Evolutionary conservation across 495 filamentous ascomycete genomes (phyloP).

Genomic region (Talaromyces adpressus): DNA sequence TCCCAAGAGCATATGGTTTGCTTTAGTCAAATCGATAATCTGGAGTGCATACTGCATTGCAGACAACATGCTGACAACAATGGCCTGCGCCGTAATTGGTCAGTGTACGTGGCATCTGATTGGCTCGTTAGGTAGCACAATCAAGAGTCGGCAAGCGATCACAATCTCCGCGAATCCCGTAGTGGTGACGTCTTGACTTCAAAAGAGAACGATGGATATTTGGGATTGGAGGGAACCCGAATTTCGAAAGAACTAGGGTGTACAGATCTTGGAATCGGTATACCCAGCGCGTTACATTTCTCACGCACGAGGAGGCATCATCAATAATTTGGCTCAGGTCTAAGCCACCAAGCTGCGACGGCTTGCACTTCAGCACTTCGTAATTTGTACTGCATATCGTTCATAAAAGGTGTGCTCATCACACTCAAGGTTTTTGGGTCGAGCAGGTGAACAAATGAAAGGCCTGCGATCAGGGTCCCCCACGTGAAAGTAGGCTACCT

Average conservation of each 20-base stretch:
- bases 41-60: too few relatives aligned
- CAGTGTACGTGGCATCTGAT: background rate
- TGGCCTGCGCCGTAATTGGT: background rate
- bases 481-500: background rate
- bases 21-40: too few relatives aligned
- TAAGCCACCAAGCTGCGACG: background rate
- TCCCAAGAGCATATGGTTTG: background rate
- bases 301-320: background rate
- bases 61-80: background rate
- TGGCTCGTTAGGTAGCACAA: background rate
- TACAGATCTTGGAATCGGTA: background rate
- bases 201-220: background rate
- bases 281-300: background rate
- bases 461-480: background rate
- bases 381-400: background rate
- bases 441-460: background rate
- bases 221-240: background rate
- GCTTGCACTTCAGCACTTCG: background rate
- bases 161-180: background rate
- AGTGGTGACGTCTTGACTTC: background rate
- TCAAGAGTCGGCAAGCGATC: too few relatives aligned
- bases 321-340: background rate
- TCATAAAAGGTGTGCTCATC: background rate
- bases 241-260: background rate
- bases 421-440: background rate